Base-by-base conservation (phyloP, 2,329 filamentous ascomycete species). In the Arthrinium phaeospermum region DNA sequence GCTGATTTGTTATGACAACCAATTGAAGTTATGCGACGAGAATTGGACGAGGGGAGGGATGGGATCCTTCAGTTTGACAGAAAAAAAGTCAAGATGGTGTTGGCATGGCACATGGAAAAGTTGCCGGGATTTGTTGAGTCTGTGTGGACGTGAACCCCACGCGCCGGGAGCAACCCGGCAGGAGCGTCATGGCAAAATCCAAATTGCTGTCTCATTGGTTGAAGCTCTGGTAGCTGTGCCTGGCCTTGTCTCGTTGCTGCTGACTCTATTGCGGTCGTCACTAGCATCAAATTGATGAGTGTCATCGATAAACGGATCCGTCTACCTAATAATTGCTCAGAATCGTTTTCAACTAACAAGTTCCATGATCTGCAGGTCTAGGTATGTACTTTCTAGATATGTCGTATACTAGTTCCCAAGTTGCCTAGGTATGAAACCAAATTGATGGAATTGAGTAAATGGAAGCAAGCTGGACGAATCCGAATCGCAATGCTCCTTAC, bases 1-100 rank as follows among this genome's bases (percentile, higher is more conserved):
- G 30, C n/a, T 46, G 41, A 6, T 12, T 47, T 7, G 27, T 22
- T 46, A 47, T 68, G n/a, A 10, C n/a, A 30, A 24, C 19, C 37
- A 61, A 53, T 68, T 69, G 70, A 70, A 53, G 24, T 71, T 72
- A 57, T 74, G 19, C 68, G 69, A 46, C 70, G 14, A 68, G 19
- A 19, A 34, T 67, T 64, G n/a, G 13, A 67, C 61, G 71, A 37
- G 67, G 68, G 72, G 70, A 61, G 30, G 72, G 70, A 61, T 16
- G 53, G 30, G 27, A 61, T 30, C 53, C 53, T 61, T 61, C 53
- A 61, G 30, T 61, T 71, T n/a, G 61, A 61, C 68, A 67, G 49
- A 45, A 61, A 68, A 68, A 70, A 53, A 47, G 67, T 47, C 67
- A 44, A 67, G 24, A 37, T 44, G 37, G 64, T 45, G 44, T 47